Evolutionary conservation across 257 asterid genomes (phyloP), one percentile per base, ranked within the genome.

Genomic region (Primulina huaijiensis): DNA sequence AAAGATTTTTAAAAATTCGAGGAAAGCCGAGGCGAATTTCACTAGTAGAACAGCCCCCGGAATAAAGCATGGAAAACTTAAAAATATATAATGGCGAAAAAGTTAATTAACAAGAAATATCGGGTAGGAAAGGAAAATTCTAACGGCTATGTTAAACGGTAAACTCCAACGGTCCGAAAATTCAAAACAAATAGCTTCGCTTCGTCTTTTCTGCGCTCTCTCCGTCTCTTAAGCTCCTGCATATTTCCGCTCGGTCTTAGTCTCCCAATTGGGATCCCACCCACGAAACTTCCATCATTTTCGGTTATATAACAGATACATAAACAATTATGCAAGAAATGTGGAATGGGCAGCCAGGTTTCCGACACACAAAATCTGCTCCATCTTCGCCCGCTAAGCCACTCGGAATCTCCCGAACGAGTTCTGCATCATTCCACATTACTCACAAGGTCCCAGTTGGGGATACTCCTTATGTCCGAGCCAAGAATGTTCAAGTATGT

Each of bases 401-500:
- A 27, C 83, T 81, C 0, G 86, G 82, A 29, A 69, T 84, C 23
- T 70, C 83, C 0, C 74, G 89, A 81, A 81, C 85, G 16, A 84
- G 81, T 0, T 83, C 88, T 0, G 88, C 81, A 38, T 77, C 86
- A 29, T 81, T 81, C 64, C 86, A 79, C 11, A 74, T 74, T 12
- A 69, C 86, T 38, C 81, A 79, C 79, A 81, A 84, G 68, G 86
- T 84, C 70, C 89, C 89, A 20, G 72, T 79, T 14, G 89, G 89
- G 0, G 86, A 84, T 55, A 66, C 81, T 2, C 89, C 89, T 59
- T 84, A 84, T 43, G 89, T 82, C 55, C 67, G 80, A 61, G 89
- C 89, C 60, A 84, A 84, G 52, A 93, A 90, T 67, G 99, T 89
- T 67, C 99, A 93, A 80, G 97, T 92, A 67, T 70, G 93, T 31